These are phyloP conservation scores for Nothophaeocryptopus gaeumannii DNA, from an alignment of 2,329 filamentous ascomycete genomes.

Conservation along the genomic window DNA sequence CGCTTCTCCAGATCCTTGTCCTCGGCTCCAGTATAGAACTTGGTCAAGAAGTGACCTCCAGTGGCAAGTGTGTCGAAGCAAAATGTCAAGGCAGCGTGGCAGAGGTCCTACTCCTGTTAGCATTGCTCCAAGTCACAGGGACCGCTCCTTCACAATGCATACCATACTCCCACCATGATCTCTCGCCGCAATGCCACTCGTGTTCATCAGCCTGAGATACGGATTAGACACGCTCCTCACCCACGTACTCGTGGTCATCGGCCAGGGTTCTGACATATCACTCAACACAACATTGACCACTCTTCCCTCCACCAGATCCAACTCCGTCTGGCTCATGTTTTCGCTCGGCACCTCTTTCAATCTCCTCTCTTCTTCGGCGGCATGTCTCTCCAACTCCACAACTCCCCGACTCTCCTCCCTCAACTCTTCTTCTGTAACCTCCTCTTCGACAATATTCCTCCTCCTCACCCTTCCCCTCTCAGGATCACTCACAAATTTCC, in stretches of 20 bases:
- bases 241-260: slow-evolving; percentile 72
- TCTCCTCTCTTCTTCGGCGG: slow-evolving; percentile 19
- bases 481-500: slow-evolving; percentile 68
- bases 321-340: slow-evolving; percentile 25
- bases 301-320: slow-evolving; percentile 42
- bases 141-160: slow-evolving; percentile 36
- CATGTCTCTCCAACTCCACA: slow-evolving; percentile 62
- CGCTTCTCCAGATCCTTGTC: slow-evolving; percentile 75
- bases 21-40: slow-evolving; percentile 90
- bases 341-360: slow-evolving; percentile 10
- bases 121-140: background rate
- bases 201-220: slow-evolving; percentile 99
- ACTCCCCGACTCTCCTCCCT: slow-evolving; percentile 55
- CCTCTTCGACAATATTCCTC: slow-evolving; percentile 28
- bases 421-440: slow-evolving; percentile 39
- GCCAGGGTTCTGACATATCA: slow-evolving; percentile 99
- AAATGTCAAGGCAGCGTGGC: slow-evolving; percentile 79
- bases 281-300: slow-evolving; percentile 90
- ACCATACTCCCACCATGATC: slow-evolving; percentile 97
- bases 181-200: slow-evolving; percentile 78
- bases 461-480: slow-evolving; percentile 51
- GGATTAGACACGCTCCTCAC: slow-evolving; percentile 92
- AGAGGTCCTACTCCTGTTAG: slow-evolving; percentile 68
- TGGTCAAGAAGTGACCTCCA: slow-evolving; percentile 91
- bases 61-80: slow-evolving; percentile 76